These are phyloP conservation scores for Annulohypoxylon bovei DNA, from an alignment of 495 filamentous ascomycete genomes.

Conservation along the genomic window DNA sequence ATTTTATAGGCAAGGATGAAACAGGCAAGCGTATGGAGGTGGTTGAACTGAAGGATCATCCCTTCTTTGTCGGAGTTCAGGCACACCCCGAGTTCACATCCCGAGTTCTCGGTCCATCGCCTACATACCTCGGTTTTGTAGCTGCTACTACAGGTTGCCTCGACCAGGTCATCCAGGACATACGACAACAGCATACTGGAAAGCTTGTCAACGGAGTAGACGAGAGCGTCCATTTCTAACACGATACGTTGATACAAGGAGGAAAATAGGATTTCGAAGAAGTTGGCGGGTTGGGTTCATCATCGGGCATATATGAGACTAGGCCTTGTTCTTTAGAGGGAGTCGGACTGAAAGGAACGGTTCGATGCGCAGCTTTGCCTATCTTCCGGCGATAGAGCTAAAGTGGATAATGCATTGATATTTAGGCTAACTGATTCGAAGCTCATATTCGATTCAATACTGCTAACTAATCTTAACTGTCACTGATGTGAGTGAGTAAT, in stretches of 20 bases:
- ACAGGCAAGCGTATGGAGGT: slow-evolving; percentile 89
- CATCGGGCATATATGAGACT: neutral
- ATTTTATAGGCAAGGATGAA: slow-evolving; percentile 83
- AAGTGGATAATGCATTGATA: neutral
- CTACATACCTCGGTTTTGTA: slow-evolving; percentile 86
- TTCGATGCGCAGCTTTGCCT: neutral
- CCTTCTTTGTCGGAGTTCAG: slow-evolving; percentile 89
- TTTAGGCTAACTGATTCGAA: neutral
- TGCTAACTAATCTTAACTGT: neutral
- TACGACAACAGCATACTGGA: slow-evolving; percentile 16
- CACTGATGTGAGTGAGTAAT: too few species aligned
- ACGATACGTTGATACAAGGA: neutral
- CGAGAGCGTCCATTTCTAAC: slow-evolving; percentile 21
- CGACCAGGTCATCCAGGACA: slow-evolving; percentile 51
- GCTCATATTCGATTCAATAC: neutral
- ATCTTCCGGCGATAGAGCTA: neutral
- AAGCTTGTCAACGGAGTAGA: slow-evolving; percentile 16
- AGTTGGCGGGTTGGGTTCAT: neutral
- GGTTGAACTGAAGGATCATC: slow-evolving; percentile 87
- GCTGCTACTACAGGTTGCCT: slow-evolving; percentile 76
- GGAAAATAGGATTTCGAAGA: neutral
- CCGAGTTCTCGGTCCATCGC: slow-evolving; percentile 76
- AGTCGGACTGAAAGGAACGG: neutral
- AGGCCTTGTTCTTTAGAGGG: neutral
- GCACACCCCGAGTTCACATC: slow-evolving; percentile 87